phyloP scores from a whole-genome alignment of 2,329 filamentous ascomycete species.

The Aspergillus phoenicis region DNA sequence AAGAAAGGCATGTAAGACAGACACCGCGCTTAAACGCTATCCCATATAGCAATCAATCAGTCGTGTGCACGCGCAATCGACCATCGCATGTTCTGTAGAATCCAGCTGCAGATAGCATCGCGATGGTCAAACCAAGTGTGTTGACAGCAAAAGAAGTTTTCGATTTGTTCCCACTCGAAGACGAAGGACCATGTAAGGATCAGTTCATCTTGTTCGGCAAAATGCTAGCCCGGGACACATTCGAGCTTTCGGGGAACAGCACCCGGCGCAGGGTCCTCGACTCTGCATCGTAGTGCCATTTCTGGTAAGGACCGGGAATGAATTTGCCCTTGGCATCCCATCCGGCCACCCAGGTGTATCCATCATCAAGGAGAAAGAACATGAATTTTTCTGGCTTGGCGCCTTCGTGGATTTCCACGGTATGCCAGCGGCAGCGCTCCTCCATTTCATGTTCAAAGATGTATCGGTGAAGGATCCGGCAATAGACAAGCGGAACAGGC shows the following conservation, averaged over 20 bases:
- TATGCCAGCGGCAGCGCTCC: conserved; percentile 48
- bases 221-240: conserved; percentile 41
- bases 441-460: conserved; percentile 53
- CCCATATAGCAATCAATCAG: conserved; percentile 9
- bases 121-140: not conserved
- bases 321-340: conserved; percentile 55
- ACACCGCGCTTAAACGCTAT: conserved; percentile 5
- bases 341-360: conserved; percentile 52
- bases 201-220: conserved; percentile 33
- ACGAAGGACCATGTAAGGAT: not conserved
- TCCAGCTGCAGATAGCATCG: conserved; percentile 19
- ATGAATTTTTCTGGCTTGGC: conserved; percentile 43
- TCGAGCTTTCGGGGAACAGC: conserved; percentile 37
- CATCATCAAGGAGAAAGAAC: conserved; percentile 55
- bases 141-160: not conserved
- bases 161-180: not conserved
- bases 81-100: conserved; percentile 8
- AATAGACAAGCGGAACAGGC: conserved; percentile 48
- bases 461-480: conserved; percentile 52
- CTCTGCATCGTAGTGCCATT: conserved; percentile 50
- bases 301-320: conserved; percentile 53
- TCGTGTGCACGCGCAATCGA: not conserved
- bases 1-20: not conserved
- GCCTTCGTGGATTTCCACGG: conserved; percentile 41
- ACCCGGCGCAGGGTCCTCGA: conserved; percentile 40